phyloP scores from a whole-genome alignment of 176 grass and related monocot species.

The Cymbopogon citratus region DNA sequence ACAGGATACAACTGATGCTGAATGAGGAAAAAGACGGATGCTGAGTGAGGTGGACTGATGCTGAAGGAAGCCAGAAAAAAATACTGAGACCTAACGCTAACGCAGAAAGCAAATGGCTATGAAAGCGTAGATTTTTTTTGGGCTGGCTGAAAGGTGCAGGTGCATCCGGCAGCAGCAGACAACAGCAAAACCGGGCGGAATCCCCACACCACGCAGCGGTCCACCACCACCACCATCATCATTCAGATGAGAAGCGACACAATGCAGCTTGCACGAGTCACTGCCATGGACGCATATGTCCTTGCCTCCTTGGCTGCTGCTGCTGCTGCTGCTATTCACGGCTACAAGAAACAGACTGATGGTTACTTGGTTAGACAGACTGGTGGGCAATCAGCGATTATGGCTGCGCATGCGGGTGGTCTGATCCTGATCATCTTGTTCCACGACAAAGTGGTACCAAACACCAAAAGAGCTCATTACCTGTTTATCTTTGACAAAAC shows the following conservation, averaged over 20 bases:
- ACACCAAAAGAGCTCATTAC: background rate
- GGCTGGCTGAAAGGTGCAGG: constrained; percentile 12
- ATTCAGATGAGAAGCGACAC: constrained; percentile 14
- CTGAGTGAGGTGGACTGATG: constrained; percentile 8
- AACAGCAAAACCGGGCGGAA: background rate
- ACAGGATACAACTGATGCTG: too few relatives aligned
- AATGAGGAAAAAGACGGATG: too few relatives aligned
- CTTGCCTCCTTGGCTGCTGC: background rate
- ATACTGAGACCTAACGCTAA: background rate
- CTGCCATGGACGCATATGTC: background rate
- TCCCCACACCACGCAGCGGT: background rate
- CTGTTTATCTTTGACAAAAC: background rate
- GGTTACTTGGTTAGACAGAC: background rate
- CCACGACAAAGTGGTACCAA: background rate
- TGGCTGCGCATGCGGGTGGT: background rate
- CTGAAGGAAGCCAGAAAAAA: constrained; percentile 22
- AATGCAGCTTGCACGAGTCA: constrained; percentile 7
- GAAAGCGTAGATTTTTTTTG: too few relatives aligned
- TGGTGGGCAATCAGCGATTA: background rate
- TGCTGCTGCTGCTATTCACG: background rate
- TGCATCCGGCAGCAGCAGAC: background rate
- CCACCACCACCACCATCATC: background rate
- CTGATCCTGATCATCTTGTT: background rate
- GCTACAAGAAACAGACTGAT: background rate
- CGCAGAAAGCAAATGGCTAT: background rate